Base-by-base conservation (phyloP, 257 asterid species). In the Lavandula angustifolia region DNA sequence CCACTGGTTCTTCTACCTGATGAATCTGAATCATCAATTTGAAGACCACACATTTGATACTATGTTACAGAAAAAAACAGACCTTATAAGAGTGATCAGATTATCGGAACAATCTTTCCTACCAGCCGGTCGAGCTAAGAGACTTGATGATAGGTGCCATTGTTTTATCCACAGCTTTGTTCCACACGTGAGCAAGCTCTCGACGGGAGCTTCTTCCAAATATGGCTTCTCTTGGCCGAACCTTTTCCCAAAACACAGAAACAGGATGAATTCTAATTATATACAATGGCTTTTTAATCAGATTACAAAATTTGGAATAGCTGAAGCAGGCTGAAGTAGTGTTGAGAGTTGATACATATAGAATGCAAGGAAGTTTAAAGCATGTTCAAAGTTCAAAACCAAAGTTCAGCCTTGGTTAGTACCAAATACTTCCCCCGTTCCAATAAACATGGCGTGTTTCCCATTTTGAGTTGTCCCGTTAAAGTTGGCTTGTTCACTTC, bases 121-220 rank as follows among this genome's bases (percentile, higher is more conserved):
- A 22, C 27, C 27, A 22, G 1, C 81, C 81, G 1, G 50, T 73
- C 7, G 78, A 68, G 76, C 81, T 73, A 34, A 73, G 73, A 44
- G 75, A 72, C 67, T 73, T 42, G 7, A 77, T 73, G 10, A 77
- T 35, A 53, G 81, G 63, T 59, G 70, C 78, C 10, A 77, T 31
- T 17, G 66, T 64, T 67, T 64, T 64, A 62, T 73, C 81, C 73
- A 77, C 76, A 6, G 73, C 60, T 64, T 60, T 73, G 75, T 77
- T 72, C 78, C 81, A 76, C 8, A 52, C 7, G 58, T 68, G 75
- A 14, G 78, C 81, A 62, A 72, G 47, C 78, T 64, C 67, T 40
- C 22, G 64, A 54, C 59, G 70, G 63, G 70, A 64, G 12, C 69
- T 73, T 33, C 46, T 73, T 52, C 79, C 76, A 51, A 73, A 73